Evolutionary conservation across 768 basidiomycete genomes (phyloP).

Genomic region (Lentinula detonsa): DNA sequence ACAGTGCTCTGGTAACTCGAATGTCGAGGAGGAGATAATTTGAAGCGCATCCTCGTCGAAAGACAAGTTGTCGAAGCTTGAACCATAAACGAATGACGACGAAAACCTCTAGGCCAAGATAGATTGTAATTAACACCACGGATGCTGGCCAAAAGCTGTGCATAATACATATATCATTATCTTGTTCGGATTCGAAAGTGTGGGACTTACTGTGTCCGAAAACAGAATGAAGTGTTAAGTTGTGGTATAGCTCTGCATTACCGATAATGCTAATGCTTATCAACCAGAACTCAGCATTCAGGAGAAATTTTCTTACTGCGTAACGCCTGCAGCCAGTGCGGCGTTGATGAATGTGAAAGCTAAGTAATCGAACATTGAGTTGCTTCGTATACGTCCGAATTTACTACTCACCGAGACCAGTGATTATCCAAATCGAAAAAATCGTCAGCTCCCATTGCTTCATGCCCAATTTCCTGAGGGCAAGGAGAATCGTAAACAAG

Average conservation of each 20-base stretch:
- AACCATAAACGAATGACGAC: constrained; percentile 25
- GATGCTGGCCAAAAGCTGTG: constrained; percentile 33
- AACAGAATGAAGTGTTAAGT: constrained; percentile 22
- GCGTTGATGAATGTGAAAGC: constrained; percentile 34
- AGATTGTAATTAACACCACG: constrained; percentile 26
- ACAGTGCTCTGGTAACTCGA: constrained; percentile 25
- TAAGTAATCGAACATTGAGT: constrained; percentile 10
- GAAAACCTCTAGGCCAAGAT: constrained; percentile 32
- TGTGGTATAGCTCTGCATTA: constrained; percentile 14
- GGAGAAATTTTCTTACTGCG: constrained; percentile 17
- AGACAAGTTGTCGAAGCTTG: constrained; percentile 12
- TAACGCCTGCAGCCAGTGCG: constrained; percentile 28
- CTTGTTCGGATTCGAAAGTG: not conserved
- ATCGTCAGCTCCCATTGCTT: constrained; percentile 24
- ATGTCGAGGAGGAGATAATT: constrained; percentile 17
- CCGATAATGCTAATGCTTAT: not conserved
- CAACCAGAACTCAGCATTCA: not conserved
- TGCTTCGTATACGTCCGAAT: not conserved
- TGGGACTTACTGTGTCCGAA: constrained; percentile 20
- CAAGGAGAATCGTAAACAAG: constrained; percentile 26
- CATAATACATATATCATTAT: not conserved
- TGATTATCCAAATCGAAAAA: constrained; percentile 23
- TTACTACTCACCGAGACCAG: constrained; percentile 26
- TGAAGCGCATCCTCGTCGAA: constrained; percentile 10
- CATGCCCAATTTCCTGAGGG: constrained; percentile 24